A percentile compares a stretch with the other conserved stretches of the same genome.
These are phyloP conservation scores for Plicaturopsis crispa DNA, from an alignment of 768 basidiomycete species.

Conservation along the genomic window DNA sequence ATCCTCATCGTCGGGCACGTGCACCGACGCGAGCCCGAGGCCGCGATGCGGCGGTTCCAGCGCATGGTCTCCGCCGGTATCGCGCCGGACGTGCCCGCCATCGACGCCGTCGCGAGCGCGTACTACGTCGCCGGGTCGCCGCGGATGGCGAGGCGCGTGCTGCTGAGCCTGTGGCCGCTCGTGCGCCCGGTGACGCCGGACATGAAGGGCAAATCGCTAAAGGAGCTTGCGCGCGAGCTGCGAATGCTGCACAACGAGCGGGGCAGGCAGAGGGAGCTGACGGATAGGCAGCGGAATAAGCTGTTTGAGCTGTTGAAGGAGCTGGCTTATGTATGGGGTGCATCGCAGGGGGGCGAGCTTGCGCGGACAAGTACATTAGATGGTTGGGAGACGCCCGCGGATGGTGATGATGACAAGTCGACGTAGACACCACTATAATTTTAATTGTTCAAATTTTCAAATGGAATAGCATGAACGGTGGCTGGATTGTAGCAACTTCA, in stretches of 20 bases:
- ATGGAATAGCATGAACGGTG: too few species aligned
- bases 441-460: too few species aligned
- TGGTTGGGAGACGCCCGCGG: too few species aligned
- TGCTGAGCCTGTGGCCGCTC: constrained; percentile 58
- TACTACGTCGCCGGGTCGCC: constrained; percentile 53
- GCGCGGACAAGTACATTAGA: too few species aligned
- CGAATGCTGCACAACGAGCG: constrained; percentile 27
- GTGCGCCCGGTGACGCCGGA: constrained; percentile 54
- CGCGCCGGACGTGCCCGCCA: constrained; percentile 59
- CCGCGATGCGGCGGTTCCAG: constrained; percentile 48
- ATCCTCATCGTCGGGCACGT: constrained; percentile 69
- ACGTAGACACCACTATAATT: too few species aligned
- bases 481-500: too few species aligned
- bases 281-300: constrained; percentile 24
- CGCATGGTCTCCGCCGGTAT: constrained; percentile 57
- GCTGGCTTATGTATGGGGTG: too few species aligned
- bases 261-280: constrained; percentile 14
- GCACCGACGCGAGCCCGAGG: constrained; percentile 44
- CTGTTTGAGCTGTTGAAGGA: constrained; percentile 30
- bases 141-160: constrained; percentile 39
- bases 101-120: constrained; percentile 66
- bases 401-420: too few species aligned
- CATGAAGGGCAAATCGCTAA: constrained; percentile 35
- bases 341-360: too few species aligned
- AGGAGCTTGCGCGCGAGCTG: constrained; percentile 38